Evolutionary conservation across 2,329 filamentous ascomycete genomes (phyloP).

Genomic region (Penicillium verrucosum): DNA sequence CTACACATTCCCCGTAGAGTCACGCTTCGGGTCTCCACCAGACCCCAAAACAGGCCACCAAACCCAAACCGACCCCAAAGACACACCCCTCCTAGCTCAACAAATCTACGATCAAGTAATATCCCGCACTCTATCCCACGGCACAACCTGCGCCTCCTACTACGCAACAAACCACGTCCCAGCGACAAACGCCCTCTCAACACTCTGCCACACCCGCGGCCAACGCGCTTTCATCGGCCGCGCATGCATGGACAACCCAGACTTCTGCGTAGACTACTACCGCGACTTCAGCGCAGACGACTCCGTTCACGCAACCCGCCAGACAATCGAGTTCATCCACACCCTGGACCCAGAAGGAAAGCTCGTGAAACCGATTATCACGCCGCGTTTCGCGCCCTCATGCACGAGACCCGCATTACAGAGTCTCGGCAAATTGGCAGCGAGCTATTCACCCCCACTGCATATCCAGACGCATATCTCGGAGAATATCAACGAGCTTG

Average conservation of each 20-base stretch:
- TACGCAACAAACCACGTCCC: constrained; percentile 85
- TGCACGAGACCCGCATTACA: constrained; percentile 56
- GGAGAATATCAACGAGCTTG: constrained; percentile 73
- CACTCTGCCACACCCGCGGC: constrained; percentile 73
- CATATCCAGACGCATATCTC: constrained; percentile 82
- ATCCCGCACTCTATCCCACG: constrained; percentile 75
- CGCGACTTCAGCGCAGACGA: constrained; percentile 64
- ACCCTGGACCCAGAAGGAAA: constrained; percentile 60
- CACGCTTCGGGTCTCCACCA: constrained; percentile 57
- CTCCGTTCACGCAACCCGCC: constrained; percentile 55
- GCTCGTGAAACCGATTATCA: constrained; percentile 76
- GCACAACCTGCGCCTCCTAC: constrained; percentile 93
- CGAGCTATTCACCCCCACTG: constrained; percentile 57
- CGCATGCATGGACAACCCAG: constrained; percentile 82
- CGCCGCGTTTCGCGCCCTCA: constrained; percentile 61
- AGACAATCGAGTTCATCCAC: constrained; percentile 63
- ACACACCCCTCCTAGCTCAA: constrained; percentile 27
- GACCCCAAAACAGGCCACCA: constrained; percentile 10
- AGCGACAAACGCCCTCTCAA: constrained; percentile 85
- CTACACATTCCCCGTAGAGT: constrained; percentile 93
- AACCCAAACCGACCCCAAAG: constrained; percentile 14
- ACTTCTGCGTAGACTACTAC: constrained; percentile 71
- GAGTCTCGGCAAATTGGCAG: constrained; percentile 62
- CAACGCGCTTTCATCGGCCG: constrained; percentile 89
- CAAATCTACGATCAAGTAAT: constrained; percentile 74